These are phyloP conservation scores for Phytophthora crassamura DNA, from an alignment of 352 stramenopile species.

Conservation along the genomic window DNA sequence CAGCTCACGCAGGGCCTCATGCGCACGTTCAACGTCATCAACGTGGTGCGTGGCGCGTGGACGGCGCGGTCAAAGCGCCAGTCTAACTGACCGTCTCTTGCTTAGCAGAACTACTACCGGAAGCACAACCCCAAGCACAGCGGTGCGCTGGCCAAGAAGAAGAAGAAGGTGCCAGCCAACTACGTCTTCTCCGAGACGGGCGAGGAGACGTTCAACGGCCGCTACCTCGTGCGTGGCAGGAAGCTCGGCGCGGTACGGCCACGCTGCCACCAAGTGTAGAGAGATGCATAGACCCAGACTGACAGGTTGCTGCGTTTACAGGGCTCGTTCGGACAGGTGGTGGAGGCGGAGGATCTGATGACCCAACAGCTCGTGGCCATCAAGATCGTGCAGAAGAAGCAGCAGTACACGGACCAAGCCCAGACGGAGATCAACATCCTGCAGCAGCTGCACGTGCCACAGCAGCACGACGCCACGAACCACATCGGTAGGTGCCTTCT, in stretches of 20 bases:
- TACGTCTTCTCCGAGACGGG: conserved; percentile 63
- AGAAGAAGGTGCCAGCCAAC: conserved; percentile 61
- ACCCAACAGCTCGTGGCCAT: conserved; percentile 94
- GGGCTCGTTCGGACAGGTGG: conserved; percentile 88
- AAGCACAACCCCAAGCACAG: conserved; percentile 70
- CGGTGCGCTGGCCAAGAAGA: conserved; percentile 56
- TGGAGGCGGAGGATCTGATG: conserved; percentile 76
- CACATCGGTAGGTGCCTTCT: conserved; percentile 89
- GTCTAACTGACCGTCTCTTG: conserved; percentile 3
- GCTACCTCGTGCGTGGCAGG: conserved; percentile 74
- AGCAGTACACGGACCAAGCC: conserved; percentile 96
- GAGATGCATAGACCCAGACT: conserved; percentile 7
- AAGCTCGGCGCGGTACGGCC: conserved; percentile 75
- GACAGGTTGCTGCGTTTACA: conserved; percentile 29
- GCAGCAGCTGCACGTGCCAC: conserved; percentile 85
- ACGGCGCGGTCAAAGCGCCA: neutral
- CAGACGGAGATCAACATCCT: conserved; percentile 98
- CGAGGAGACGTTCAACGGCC: conserved; percentile 80
- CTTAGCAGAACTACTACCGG: conserved; percentile 81
- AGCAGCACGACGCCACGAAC: conserved; percentile 74
- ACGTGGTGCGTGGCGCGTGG: conserved; percentile 61
- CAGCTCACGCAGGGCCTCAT: conserved; percentile 95
- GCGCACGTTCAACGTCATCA: conserved; percentile 98
- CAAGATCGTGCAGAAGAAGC: conserved; percentile 99
- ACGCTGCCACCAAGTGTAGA: neutral